A percentile compares a stretch with the other conserved stretches of the same genome.
phyloP scores from a whole-genome alignment of 2,329 filamentous ascomycete genomes.

The Achaetomium macrosporum region DNA sequence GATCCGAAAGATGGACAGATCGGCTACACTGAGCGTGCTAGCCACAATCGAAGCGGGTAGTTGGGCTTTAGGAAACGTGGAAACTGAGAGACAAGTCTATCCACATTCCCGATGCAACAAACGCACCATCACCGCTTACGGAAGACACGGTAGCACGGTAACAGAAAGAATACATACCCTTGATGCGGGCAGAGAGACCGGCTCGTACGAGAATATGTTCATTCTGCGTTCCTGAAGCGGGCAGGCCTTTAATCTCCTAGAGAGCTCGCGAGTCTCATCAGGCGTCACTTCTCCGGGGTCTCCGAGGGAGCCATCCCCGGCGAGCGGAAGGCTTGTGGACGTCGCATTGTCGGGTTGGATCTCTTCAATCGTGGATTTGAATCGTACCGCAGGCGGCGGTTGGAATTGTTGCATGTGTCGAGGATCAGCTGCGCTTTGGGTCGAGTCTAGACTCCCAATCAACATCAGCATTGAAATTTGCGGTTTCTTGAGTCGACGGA shows the following conservation, averaged over 20 bases:
- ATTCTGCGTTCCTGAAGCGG: conserved; percentile 77
- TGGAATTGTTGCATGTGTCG: conserved; percentile 7
- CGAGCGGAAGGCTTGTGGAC: conserved; percentile 22
- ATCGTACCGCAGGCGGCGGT: conserved; percentile 53
- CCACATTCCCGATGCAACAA: background rate
- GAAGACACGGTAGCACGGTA: background rate
- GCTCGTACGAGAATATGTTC: conserved; percentile 83
- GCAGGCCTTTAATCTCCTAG: conserved; percentile 64
- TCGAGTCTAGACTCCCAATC: conserved; percentile 9
- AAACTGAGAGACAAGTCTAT: background rate
- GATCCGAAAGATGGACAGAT: background rate
- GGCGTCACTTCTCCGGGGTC: conserved; percentile 41
- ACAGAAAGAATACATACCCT: conserved; percentile 54
- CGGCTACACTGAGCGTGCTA: background rate
- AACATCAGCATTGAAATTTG: conserved; percentile 7
- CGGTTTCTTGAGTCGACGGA: conserved; percentile 8
- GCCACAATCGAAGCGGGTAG: background rate
- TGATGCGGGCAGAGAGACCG: conserved; percentile 79
- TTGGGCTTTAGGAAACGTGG: background rate
- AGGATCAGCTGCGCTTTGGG: conserved; percentile 9
- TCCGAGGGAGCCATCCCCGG: conserved; percentile 23
- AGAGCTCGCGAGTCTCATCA: conserved; percentile 66
- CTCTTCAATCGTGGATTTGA: conserved; percentile 65
- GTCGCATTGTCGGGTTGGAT: conserved; percentile 48
- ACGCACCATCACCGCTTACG: background rate